Evolutionary conservation across 352 stramenopile genomes (phyloP).

Genomic region (Halophytophthora polymorphica): DNA sequence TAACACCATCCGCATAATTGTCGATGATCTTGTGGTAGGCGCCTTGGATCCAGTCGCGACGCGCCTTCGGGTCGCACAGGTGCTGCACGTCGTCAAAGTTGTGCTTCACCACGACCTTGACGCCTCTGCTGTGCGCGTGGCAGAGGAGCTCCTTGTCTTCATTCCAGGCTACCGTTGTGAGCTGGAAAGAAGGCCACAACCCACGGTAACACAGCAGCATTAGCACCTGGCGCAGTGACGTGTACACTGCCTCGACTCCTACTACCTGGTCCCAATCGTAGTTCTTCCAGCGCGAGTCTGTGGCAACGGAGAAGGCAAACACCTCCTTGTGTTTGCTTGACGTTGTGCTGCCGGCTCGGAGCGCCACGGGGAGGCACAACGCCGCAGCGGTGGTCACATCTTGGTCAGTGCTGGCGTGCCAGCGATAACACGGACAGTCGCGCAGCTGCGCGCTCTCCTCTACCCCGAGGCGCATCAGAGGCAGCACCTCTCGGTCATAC

Average conservation of each 20-base stretch:
- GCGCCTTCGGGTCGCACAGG: conserved; percentile 49
- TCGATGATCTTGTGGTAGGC: conserved; percentile 58
- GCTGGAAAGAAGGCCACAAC: conserved; percentile 13
- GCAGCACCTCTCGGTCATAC: conserved; percentile 17
- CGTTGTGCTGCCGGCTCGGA: neutral
- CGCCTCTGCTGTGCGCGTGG: conserved; percentile 69
- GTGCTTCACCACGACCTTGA: conserved; percentile 79
- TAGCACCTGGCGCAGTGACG: neutral
- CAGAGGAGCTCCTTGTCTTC: conserved; percentile 79
- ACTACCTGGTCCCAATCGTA: conserved; percentile 74
- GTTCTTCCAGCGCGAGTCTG: conserved; percentile 59
- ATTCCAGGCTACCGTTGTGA: conserved; percentile 85
- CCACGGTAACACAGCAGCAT: neutral
- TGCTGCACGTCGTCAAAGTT: conserved; percentile 70
- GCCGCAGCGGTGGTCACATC: conserved; percentile 11
- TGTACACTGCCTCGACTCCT: neutral
- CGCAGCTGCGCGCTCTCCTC: conserved; percentile 33
- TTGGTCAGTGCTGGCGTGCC: conserved; percentile 4
- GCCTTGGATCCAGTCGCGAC: conserved; percentile 55
- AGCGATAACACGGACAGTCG: conserved; percentile 42
- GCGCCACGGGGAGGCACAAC: conserved; percentile 58
- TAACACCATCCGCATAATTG: conserved; percentile 79
- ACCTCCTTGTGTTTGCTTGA: conserved; percentile 43
- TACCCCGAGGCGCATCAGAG: conserved; percentile 17
- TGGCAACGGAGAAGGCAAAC: conserved; percentile 74